Percentiles rank a stretch among this genome's conserved stretches.
phyloP scores from a whole-genome alignment of 495 filamentous ascomycete genomes.

The Podospora pseudopauciseta region DNA sequence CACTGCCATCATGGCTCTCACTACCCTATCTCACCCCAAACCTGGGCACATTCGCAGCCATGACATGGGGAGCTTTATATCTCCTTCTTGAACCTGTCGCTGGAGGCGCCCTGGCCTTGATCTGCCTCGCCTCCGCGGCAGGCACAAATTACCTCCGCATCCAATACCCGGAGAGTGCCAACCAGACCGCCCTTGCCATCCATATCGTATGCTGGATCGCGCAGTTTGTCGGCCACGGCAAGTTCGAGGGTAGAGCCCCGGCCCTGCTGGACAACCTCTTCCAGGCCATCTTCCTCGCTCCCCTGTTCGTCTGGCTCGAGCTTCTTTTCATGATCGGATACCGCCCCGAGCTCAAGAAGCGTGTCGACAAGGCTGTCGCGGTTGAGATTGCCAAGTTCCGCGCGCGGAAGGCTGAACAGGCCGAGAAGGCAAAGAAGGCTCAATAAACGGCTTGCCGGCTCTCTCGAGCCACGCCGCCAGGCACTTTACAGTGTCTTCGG shows the following conservation, averaged over 20 bases:
- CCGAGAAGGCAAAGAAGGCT: conserved; percentile 21
- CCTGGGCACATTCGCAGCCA: conserved; percentile 67
- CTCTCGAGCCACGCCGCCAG: not conserved
- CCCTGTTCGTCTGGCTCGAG: conserved; percentile 98
- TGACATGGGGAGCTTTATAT: conserved; percentile 73
- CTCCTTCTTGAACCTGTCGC: conserved; percentile 92
- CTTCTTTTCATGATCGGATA: conserved; percentile 88
- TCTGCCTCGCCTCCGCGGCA: conserved; percentile 70
- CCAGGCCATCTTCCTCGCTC: conserved; percentile 89
- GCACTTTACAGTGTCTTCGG: not conserved
- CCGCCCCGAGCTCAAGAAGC: conserved; percentile 74
- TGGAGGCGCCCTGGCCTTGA: conserved; percentile 65
- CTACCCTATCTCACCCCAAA: conserved; percentile 78
- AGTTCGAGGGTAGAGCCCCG: conserved; percentile 82
- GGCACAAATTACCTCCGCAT: conserved; percentile 69
- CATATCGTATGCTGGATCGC: conserved; percentile 75
- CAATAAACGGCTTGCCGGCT: conserved; percentile 7
- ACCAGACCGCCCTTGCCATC: conserved; percentile 64
- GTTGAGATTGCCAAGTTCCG: conserved; percentile 63
- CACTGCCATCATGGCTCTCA: conserved; percentile 63
- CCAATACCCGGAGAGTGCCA: conserved; percentile 61
- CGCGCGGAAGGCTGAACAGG: conserved; percentile 34
- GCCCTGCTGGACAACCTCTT: conserved; percentile 86
- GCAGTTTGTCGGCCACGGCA: conserved; percentile 90
- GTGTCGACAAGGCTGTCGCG: conserved; percentile 71